Base-by-base conservation (phyloP, 202 grass and related monocot genomes). In the Setaria viridis region DNA sequence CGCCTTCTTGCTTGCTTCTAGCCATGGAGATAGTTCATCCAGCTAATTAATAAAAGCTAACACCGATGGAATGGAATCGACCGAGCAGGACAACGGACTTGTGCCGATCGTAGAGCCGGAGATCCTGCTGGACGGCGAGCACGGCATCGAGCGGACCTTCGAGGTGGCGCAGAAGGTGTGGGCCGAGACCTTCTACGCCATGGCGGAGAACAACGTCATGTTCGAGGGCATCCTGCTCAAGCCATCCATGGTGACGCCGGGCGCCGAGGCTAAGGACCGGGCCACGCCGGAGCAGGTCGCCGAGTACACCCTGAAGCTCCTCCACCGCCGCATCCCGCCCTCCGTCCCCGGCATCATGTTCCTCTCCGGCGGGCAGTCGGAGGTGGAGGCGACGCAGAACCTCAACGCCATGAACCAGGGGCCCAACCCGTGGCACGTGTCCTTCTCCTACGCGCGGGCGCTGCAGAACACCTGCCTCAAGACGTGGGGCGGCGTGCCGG, bases 351-450 rank as follows among this genome's bases (percentile, higher is more conserved):
- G 94, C 13, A 91, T 96, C 78, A 96, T 96, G 94, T 90, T 83
- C 87, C 73, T 70, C 35, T 64, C 64, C 2, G 95, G 95, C 17
- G 92, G 95, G 0, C 95, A 97, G 81, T 97, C 95, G 2, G 92
- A 97, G 75, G 92, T 97, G 74, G 95, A 95, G 85, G 95, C 95
- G 6, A 95, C 95, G 4, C 53, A 85, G 70, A 94, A 94, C 79
- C 90, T 97, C 69, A 97, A 97, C 59, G 92, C 94, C 84, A 97
- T 97, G 94, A 97, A 97, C 92, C 94, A 95, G 84, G 48, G 74
- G 0, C 0, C 84, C 0, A 95, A 91, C 83, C 91, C 88, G 19
- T 93, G 93, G 93, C 93, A 91, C 20, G 91, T 93, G 11, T 91
- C 93, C 2, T 95, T 95, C 78, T 95, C 93, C 59, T 93, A 93